Percentiles rank a stretch among this genome's conserved stretches.
Evolutionary conservation across 2,329 filamentous ascomycete genomes (phyloP).

Genomic region (Microdochium bolleyi): DNA sequence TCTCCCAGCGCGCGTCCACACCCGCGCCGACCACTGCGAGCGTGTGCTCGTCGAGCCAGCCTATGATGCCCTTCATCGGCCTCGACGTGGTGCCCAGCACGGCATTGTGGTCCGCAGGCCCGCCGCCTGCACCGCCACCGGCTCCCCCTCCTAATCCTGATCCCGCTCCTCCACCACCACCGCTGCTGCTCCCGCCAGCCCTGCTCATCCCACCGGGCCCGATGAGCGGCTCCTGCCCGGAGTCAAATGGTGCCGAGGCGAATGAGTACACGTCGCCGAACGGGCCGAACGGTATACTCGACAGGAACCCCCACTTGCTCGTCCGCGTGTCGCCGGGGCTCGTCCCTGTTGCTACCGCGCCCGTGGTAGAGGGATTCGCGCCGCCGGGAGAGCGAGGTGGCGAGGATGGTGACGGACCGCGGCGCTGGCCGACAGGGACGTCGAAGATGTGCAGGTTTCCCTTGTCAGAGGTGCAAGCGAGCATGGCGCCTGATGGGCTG

Average conservation of each 20-base stretch:
- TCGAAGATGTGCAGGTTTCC: conserved; percentile 94
- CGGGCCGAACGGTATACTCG: conserved; percentile 77
- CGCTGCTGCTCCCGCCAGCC: not conserved
- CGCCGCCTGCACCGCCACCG: conserved; percentile 33
- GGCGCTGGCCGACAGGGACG: conserved; percentile 43
- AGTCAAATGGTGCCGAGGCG: conserved; percentile 71
- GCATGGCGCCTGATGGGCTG: conserved; percentile 68
- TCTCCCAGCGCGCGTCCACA: conserved; percentile 78
- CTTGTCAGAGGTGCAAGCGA: conserved; percentile 95
- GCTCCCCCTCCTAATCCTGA: conserved; percentile 8
- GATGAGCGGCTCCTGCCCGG: conserved; percentile 60
- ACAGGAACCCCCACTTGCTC: conserved; percentile 79
- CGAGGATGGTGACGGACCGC: conserved; percentile 7
- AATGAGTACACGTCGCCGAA: conserved; percentile 90
- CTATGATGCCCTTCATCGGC: conserved; percentile 75
- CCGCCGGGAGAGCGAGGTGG: conserved; percentile 7
- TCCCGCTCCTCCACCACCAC: not conserved
- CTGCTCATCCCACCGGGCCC: not conserved
- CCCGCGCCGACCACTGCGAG: conserved; percentile 74
- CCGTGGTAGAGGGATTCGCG: conserved; percentile 8
- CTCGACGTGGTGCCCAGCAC: conserved; percentile 39
- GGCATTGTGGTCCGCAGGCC: conserved; percentile 20
- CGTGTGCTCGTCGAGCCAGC: conserved; percentile 71
- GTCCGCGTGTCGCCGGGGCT: conserved; percentile 30
- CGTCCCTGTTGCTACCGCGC: conserved; percentile 4